Base-by-base conservation (phyloP, 1,139 yeast genomes). In the Debaryomyces nepalensis region DNA sequence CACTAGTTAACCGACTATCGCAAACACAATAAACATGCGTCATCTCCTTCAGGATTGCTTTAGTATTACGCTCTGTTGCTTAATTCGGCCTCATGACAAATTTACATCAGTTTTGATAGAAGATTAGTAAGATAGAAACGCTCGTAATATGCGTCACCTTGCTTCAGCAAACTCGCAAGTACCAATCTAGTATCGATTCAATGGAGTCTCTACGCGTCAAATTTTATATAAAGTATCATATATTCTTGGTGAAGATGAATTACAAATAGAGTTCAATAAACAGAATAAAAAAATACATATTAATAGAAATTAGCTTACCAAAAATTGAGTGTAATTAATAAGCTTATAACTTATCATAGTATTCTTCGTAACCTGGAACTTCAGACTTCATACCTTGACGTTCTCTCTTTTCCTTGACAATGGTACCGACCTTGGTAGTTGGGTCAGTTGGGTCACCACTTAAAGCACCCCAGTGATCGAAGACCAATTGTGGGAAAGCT, bases 401-500 rank as follows among this genome's bases (percentile, higher is more conserved):
- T 82, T 84, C 86, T 84, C 99, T 90, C 77, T 95, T 84, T 58
- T 77, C 95, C 59, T 70, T 64, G 66, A 88, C 97, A 72, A 93
- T 88, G 61, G 77, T 78, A 87, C 98, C 98, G 65, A 98, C 95
- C 84, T 91, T 93, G 67, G 96, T 66, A 68, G 84, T 62, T 69
- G 91, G 84, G 78, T 93, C 98, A 62, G 87, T 77, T 70, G 95
- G 96, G 75, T 89, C 95, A 77, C 97, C 96, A 61, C 71, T 67
- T 81, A 93, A 79, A 65, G 87, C 75, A 58, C 89, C 81, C 98
- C 98, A 93, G 77, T 93, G 99, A 75, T 91, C 98, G 78, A 93
- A 93, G 76, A 93, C 93, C 95, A 93, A 84, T 82, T 91, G 98
- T 80, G 99, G 99, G 98, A 93, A 93, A 75, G 99, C 99, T 84